Conservation (phyloP, 2,329 filamentous ascomycete species). For the Lecanosticta acicola region DNA sequence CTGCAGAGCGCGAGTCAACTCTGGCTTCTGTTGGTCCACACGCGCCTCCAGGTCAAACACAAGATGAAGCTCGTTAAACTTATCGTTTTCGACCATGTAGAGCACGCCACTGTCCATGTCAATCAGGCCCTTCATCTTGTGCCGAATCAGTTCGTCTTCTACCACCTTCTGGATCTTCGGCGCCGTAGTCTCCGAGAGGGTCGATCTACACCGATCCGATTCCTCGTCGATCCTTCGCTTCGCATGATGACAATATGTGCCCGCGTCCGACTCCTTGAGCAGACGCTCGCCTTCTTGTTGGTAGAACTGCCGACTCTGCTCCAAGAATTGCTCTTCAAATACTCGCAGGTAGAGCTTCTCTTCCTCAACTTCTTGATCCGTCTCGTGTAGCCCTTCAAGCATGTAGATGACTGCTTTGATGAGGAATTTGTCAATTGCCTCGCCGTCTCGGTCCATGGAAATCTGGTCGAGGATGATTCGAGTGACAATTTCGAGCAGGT, state of each 20-base stretch:
- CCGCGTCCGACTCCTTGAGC: slow-evolving; percentile 71
- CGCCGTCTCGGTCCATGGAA: slow-evolving; percentile 83
- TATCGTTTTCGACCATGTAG: slow-evolving; percentile 89
- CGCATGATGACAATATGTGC: slow-evolving; percentile 73
- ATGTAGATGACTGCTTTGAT: slow-evolving; percentile 81
- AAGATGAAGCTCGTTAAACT: slow-evolving; percentile 68
- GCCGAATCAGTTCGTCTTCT: slow-evolving; percentile 71
- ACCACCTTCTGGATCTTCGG: slow-evolving; percentile 69
- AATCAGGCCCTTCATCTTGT: slow-evolving; percentile 74
- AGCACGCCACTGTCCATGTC: slow-evolving; percentile 80
- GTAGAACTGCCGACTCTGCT: slow-evolving; percentile 69
- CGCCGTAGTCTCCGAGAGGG: slow-evolving; percentile 67
- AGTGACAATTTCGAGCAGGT: slow-evolving; percentile 70
- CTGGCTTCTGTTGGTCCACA: slow-evolving; percentile 67
- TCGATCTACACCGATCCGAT: slow-evolving; percentile 73
- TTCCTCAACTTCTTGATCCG: slow-evolving; percentile 67
- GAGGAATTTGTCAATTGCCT: slow-evolving; percentile 76
- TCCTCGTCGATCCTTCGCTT: slow-evolving; percentile 73
- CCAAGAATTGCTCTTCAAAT: slow-evolving; percentile 75
- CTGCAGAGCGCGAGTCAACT: slow-evolving; percentile 66
- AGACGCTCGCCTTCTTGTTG: slow-evolving; percentile 65
- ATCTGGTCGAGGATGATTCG: slow-evolving; percentile 85
- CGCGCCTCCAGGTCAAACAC: slow-evolving; percentile 73
- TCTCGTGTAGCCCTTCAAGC: slow-evolving; percentile 83
- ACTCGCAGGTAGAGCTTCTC: slow-evolving; percentile 76